Percentiles rank a stretch among this genome's conserved stretches.
Evolutionary conservation across 208 protist species (phyloP).

Genomic region (Blastocrithidia nonstop): DNA sequence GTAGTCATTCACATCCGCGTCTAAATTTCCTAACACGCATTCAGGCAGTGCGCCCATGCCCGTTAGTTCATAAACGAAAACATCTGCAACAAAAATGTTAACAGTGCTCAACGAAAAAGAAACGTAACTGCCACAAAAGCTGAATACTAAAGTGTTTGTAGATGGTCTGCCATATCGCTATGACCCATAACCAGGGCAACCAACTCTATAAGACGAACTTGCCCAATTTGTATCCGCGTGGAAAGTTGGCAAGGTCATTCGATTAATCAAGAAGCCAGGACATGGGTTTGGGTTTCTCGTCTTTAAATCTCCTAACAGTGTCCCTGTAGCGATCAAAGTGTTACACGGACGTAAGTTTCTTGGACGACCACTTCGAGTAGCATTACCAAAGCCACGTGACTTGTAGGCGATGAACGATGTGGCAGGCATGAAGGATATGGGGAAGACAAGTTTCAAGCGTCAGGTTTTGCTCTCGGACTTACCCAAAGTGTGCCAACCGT

Average conservation of each 20-base stretch:
- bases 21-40: too few relatives aligned
- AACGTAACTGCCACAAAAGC: slow-evolving; percentile 60
- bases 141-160: slow-evolving; percentile 85
- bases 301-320: slow-evolving; percentile 76
- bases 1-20: too few relatives aligned
- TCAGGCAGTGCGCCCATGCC: too few relatives aligned
- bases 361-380: slow-evolving; percentile 69
- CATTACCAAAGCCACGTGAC: slow-evolving; percentile 71
- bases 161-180: slow-evolving; percentile 79
- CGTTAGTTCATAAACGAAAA: not conserved
- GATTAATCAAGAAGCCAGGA: slow-evolving; percentile 78
- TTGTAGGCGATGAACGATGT: slow-evolving; percentile 19
- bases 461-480: slow-evolving; percentile 81
- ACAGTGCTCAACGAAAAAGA: slow-evolving; percentile 54
- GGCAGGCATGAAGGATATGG: slow-evolving; percentile 25
- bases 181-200: slow-evolving; percentile 22
- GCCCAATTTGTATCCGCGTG: slow-evolving; percentile 63
- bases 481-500: slow-evolving; percentile 59
- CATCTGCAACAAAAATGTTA: slow-evolving; percentile 10
- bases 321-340: slow-evolving; percentile 64
- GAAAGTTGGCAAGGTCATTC: slow-evolving; percentile 74
- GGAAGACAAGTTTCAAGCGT: slow-evolving; percentile 56
- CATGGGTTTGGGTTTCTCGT: slow-evolving; percentile 85
- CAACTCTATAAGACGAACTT: slow-evolving; percentile 68
- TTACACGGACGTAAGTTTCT: slow-evolving; percentile 82